A percentile compares a stretch with the other conserved stretches of the same genome.
phyloP scores from a whole-genome alignment of 2,329 filamentous ascomycete genomes.

The Fusarium zealandicum region DNA sequence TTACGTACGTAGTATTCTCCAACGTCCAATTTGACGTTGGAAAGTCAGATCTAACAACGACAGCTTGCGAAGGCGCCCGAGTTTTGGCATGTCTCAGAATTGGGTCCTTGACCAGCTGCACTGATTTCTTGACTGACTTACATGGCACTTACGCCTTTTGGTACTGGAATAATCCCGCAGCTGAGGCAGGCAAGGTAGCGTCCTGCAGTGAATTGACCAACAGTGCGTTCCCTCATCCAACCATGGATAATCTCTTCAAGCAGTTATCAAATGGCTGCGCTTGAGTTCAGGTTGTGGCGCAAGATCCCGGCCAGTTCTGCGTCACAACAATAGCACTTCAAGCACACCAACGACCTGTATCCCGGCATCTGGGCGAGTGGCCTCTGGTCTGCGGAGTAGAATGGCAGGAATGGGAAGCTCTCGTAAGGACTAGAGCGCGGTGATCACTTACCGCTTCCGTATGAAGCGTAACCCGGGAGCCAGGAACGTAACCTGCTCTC shows the following conservation, averaged over 20 bases:
- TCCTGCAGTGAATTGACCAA: not conserved
- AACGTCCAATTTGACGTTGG: no score
- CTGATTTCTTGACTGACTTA: no score
- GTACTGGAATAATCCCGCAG: no score
- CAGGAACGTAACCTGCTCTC: conserved; percentile 7
- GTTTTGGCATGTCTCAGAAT: no score
- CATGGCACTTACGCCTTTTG: no score
- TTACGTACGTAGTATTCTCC: no score
- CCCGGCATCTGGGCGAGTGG: conserved; percentile 12
- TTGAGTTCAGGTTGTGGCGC: not conserved
- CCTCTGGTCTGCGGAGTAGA: conserved; percentile 5
- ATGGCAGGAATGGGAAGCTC: conserved; percentile 9
- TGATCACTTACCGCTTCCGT: conserved; percentile 14
- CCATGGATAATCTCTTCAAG: not conserved
- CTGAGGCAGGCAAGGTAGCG: not conserved
- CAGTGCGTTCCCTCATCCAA: conserved; percentile 8
- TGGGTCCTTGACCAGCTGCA: no score
- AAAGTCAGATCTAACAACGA: no score
- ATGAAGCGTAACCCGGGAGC: conserved; percentile 5
- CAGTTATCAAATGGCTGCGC: conserved; percentile 4
- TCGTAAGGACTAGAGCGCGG: not conserved
- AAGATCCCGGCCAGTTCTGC: not conserved
- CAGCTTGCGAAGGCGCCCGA: no score
- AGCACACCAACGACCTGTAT: conserved; percentile 12
- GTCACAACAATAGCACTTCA: not conserved